Conservation (phyloP, 225 moss, liverwort and hornwort species). For the Pleurozium schreberi region DNA sequence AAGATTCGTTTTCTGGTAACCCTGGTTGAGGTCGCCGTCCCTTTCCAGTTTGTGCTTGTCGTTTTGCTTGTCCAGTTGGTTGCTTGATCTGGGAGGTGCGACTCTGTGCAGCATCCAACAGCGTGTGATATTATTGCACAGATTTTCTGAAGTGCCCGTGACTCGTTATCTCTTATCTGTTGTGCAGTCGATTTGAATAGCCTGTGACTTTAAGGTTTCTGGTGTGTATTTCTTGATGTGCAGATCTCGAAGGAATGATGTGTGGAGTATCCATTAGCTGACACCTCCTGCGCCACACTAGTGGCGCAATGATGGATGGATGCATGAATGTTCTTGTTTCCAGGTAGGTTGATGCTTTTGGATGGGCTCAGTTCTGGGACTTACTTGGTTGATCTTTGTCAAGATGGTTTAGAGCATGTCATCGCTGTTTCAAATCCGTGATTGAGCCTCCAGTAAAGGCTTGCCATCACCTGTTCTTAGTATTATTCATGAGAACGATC, state of each 20-base stretch:
- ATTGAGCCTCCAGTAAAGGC: neutral
- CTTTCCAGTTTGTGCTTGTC: no score
- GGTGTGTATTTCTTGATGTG: neutral
- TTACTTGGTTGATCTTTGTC: neutral
- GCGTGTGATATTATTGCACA: neutral
- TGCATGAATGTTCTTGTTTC: neutral
- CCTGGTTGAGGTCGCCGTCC: no score
- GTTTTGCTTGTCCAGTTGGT: neutral
- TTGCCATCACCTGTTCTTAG: neutral
- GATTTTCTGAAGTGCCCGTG: neutral
- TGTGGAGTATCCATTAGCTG: neutral
- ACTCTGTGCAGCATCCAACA: no score
- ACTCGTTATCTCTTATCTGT: neutral
- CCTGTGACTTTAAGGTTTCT: neutral
- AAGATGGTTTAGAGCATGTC: neutral
- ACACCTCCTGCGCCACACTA: neutral
- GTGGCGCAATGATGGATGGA: neutral
- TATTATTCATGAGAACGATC: neutral
- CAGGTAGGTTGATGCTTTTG: neutral
- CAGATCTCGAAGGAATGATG: neutral
- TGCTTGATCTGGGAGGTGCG: neutral
- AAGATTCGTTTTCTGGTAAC: no score
- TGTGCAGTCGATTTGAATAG: neutral
- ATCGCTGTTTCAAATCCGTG: neutral
- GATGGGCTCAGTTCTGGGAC: neutral